phyloP scores from a whole-genome alignment of 2,329 filamentous ascomycete species.

The Penicillium sumatraense region DNA sequence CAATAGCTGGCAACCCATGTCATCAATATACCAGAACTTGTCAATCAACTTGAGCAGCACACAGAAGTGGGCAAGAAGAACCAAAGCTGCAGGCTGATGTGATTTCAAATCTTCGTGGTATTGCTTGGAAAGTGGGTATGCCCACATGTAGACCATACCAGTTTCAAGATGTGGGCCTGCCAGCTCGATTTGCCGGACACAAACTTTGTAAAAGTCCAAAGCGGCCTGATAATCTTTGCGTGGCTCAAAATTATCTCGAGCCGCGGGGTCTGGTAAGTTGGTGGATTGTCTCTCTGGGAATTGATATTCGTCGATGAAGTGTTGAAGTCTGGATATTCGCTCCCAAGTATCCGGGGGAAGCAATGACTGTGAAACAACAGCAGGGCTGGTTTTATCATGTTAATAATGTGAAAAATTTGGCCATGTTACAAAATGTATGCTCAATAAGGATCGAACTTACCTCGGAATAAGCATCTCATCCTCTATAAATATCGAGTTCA shows the following conservation, averaged over 20 bases:
- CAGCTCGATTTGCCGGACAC: constrained; percentile 18
- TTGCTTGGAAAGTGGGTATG: constrained; percentile 19
- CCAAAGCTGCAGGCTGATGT: constrained; percentile 17
- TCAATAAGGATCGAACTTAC: too few relatives aligned
- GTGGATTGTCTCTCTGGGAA: constrained; percentile 7
- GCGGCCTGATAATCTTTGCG: constrained; percentile 18
- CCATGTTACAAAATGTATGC: too few relatives aligned
- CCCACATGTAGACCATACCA: constrained; percentile 24
- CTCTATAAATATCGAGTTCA: constrained; percentile 18
- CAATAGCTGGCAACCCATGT: constrained; percentile 13
- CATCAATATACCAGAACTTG: constrained; percentile 20
- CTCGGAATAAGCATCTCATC: constrained; percentile 18
- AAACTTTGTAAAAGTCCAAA: constrained; percentile 12
- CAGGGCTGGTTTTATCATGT: constrained; percentile 6
- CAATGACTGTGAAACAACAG: constrained; percentile 15
- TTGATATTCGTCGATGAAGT: constrained; percentile 21
- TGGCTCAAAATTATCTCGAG: neutral
- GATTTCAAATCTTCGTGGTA: constrained; percentile 20
- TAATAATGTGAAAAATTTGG: too few relatives aligned
- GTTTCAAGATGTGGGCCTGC: constrained; percentile 22
- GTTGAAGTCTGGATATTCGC: constrained; percentile 15
- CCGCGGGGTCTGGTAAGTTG: neutral
- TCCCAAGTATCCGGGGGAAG: constrained; percentile 21
- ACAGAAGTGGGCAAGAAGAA: constrained; percentile 23
- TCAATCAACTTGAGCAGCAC: constrained; percentile 20